Evolutionary conservation across 371 early-diverging fungal species (phyloP), one percentile per base, ranked within the genome.

Genomic region (Saksenaea oblongispora): DNA sequence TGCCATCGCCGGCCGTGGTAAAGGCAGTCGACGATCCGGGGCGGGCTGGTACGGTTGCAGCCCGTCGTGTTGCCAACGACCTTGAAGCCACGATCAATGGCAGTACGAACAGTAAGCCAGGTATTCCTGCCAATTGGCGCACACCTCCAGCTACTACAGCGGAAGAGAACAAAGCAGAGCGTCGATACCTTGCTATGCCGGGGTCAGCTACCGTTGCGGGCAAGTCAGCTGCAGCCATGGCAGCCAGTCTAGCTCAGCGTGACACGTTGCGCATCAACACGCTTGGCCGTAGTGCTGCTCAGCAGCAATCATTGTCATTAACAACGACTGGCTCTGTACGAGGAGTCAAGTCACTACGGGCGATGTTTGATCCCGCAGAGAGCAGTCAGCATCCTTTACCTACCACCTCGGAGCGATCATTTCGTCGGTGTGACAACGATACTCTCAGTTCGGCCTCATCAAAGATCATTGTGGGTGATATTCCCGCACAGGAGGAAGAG

Each of bases 191-290:
- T 57, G 36, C 37, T n/a, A 5, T 61, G 5, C 62, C 66, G n/a
- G 70, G 70, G 17, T 62, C 66, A 9, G 62, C 62, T 17, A 66
- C 66, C 2, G 54, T 54, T 53, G 14, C 66, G 11, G 70, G 56
- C 22, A 59, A 56, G 47, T 0, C 36, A 10, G 26, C 34, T 27
- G 15, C 15, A 34, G 26, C 34, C 9, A 27, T 34, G n/a, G 34
- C 34, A 55, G 56, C 34, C 56, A 34, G 14, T 10, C 56, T 34
- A 27, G n/a, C n/a, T 13, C 54, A 24, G 17, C 34, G n/a, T 3
- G 54, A 65, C 17, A 34, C 42, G 36, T 41, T 59, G n/a, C 36
- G 54, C 36, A 56, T 58, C 15, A 14, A 41, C n/a, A 64, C 69
- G 7, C 17, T 58, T n/a, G 62, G 61, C 18, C 53, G 55, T 26